Percentiles rank a stretch among this genome's conserved stretches.
Evolutionary conservation across 164 flowering plant genomes (phyloP).

Genomic region (Chloranthus sessilifolius): DNA sequence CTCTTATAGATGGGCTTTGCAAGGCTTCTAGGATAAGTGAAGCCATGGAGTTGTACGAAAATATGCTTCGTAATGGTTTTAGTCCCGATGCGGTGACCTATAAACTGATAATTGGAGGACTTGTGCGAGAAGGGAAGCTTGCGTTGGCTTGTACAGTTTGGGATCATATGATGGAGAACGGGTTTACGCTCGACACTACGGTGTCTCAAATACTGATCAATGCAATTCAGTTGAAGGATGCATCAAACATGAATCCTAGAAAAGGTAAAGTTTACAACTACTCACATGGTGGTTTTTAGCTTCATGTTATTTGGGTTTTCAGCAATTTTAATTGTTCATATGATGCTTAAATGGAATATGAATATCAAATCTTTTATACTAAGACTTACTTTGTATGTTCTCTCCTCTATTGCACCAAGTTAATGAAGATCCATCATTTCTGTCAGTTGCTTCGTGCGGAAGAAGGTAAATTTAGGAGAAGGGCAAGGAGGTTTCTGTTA

Average conservation of each 20-base stretch:
- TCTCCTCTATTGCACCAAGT: too few relatives aligned
- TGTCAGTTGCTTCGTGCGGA: too few relatives aligned
- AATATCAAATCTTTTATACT: too few relatives aligned
- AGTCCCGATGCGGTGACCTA: conserved; percentile 82
- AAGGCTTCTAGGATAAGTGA: conserved; percentile 51
- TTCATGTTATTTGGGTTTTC: too few relatives aligned
- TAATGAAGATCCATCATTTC: too few relatives aligned
- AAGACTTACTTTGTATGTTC: too few relatives aligned
- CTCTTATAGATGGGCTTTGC: conserved; percentile 78
- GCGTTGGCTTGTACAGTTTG: conserved; percentile 64
- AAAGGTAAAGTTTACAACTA: conserved; percentile 3
- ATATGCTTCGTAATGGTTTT: conserved; percentile 50
- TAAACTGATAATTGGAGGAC: conserved; percentile 73
- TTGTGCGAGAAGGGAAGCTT: conserved; percentile 56
- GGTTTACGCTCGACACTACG: conserved; percentile 68
- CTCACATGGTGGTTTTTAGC: background rate
- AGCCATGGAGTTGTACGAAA: conserved; percentile 60
- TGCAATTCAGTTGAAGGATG: conserved; percentile 36
- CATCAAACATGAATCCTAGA: conserved; percentile 12
- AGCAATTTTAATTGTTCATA: too few relatives aligned
- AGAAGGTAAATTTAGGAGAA: too few relatives aligned
- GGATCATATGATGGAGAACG: conserved; percentile 98
- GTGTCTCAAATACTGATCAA: conserved; percentile 53
- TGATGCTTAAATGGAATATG: too few relatives aligned
- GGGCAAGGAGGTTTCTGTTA: too few relatives aligned